These are phyloP conservation scores for Myriosclerotinia duriaeana DNA, from an alignment of 2,329 filamentous ascomycete genomes.

Conservation along the genomic window DNA sequence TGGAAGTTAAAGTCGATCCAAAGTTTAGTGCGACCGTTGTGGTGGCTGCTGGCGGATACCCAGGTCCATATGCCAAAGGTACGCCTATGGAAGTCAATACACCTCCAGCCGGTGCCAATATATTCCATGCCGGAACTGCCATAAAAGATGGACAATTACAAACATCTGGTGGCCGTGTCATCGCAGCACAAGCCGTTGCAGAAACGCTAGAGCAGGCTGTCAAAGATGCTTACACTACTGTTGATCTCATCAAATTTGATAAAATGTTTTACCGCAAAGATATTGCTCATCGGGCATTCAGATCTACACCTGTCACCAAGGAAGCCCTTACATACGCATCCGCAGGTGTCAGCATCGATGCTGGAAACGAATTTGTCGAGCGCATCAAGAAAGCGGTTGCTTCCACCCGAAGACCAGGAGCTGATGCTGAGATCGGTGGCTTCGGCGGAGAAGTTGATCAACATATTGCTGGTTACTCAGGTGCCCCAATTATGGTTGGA, in stretches of 20 bases:
- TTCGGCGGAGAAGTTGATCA: conserved; percentile 90
- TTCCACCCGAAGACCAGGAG: conserved; percentile 79
- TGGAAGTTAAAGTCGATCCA: conserved; percentile 64
- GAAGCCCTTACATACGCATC: conserved; percentile 81
- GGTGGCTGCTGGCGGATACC: conserved; percentile 90
- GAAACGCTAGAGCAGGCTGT: conserved; percentile 78
- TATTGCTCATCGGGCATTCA: conserved; percentile 77
- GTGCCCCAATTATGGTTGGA: conserved; percentile 80
- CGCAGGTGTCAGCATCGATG: conserved; percentile 91
- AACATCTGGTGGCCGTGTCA: conserved; percentile 85
- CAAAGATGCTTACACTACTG: conserved; percentile 80
- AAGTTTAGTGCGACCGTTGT: conserved; percentile 87
- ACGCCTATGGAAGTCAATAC: conserved; percentile 54
- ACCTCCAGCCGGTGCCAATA: conserved; percentile 56
- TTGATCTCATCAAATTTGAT: conserved; percentile 72
- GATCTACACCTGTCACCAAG: conserved; percentile 42
- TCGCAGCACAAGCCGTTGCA: conserved; percentile 82
- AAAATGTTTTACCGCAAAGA: conserved; percentile 68
- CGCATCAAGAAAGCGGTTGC: conserved; percentile 89
- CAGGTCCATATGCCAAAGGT: conserved; percentile 80
- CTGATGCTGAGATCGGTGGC: conserved; percentile 80
- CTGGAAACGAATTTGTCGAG: conserved; percentile 88
- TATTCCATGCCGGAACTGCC: conserved; percentile 92
- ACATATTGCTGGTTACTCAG: conserved; percentile 68
- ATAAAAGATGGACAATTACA: conserved; percentile 63